Evolutionary conservation across 805 yeast species (phyloP), one percentile per base, ranked within the genome.

Genomic region (Ogataea henricii): DNA sequence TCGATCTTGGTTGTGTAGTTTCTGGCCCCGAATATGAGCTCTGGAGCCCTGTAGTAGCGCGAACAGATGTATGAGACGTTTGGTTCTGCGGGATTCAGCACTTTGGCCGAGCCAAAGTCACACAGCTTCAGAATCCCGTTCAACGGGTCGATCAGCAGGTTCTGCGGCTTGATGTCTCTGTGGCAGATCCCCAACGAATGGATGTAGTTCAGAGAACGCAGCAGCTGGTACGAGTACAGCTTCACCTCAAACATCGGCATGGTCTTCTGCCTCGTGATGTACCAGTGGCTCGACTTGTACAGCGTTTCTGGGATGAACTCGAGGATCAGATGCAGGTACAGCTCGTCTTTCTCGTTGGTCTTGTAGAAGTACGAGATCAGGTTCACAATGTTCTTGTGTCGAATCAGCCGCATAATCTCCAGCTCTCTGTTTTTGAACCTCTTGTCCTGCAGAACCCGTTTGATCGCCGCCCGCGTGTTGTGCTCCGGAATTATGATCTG

Each of bases 31-130:
- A 94, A 94, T 51, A 94, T 94, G 58, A 94, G 80, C 69, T 94
- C 99, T 0, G 99, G 99, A 6, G 99, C 99, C 48, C 99, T 77
- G 70, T 94, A 94, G 70, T 92, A 94, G 58, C 99, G 79, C 16
- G 97, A 90, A 70, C 99, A 94, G 44, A 94, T 94, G 68, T 94
- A 94, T 6, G 96, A 86, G 21, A 94, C 98, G 65, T 92, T 94
- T 37, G 97, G 96, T 67, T 94, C 98, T 3, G 78, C 76, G 6
- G 97, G 94, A 39, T 87, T 87, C 47, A 94, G 77, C 45, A 87
- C 85, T 69, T 94, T 94, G 16, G 99, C 99, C 4, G 91, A 82
- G 6, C 99, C 99, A 67, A 94, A 92, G 71, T 94, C 99, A 70
- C 99, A 94, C 40, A 94, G 77, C 71, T 92, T 94, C 54, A 95